Percentiles rank a stretch among this genome's conserved stretches.
These are phyloP conservation scores for Vigna hirtella DNA, from an alignment of 306 rosid genomes.

Conservation along the genomic window DNA sequence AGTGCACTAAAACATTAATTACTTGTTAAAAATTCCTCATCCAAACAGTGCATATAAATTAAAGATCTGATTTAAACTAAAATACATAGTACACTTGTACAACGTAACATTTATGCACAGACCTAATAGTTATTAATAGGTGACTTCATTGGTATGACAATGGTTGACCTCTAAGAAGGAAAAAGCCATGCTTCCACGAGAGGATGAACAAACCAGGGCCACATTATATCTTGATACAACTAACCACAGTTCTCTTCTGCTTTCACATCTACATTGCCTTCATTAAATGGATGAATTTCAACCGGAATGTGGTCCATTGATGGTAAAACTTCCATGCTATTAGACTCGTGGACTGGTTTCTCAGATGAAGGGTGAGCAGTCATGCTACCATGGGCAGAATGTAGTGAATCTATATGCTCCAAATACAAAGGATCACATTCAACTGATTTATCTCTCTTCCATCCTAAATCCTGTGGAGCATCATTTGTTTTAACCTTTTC, in stretches of 20 bases:
- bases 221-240: neutral
- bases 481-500: neutral
- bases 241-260: neutral
- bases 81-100: neutral
- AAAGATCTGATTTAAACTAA: neutral
- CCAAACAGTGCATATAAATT: neutral
- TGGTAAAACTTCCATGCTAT: neutral
- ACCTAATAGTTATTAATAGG: neutral
- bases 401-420: neutral
- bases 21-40: neutral
- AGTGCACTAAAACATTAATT: neutral
- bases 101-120: neutral
- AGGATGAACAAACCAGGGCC: neutral
- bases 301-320: neutral
- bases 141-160: neutral
- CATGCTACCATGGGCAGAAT: neutral
- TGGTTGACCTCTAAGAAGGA: neutral
- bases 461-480: neutral
- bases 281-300: neutral
- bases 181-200: neutral
- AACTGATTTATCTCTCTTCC: neutral
- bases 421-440: neutral
- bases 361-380: neutral
- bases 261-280: constrained; percentile 3
- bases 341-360: neutral